Evolutionary conservation across 2,329 filamentous ascomycete genomes (phyloP), one percentile per base, ranked within the genome.

Genomic region (Pseudogymnoascus sp.): DNA sequence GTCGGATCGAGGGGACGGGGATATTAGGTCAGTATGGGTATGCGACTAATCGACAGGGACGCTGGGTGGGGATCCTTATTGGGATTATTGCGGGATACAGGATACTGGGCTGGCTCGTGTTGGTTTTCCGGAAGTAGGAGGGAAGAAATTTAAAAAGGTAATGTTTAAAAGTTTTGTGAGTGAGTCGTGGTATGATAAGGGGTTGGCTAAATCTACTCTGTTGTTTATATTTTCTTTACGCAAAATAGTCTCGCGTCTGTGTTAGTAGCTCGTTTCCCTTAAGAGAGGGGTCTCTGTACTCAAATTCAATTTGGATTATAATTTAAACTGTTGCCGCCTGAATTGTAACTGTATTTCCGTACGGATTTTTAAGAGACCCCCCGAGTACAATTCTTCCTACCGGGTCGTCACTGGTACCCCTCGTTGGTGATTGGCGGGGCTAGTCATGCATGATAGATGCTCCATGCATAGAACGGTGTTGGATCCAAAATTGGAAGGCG

Each of bases 31-130:
- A 81, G 62, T 95, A 91, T 73, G 88, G 86, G 0, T 93, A 91
- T 73, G 76, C 80, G 7, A 82, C 82, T 2, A 87, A 84, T 0
- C 77, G 82, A 64, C 82, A 82, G 28, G 88, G 85, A 2, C 82
- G 84, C 71, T 90, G 90, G 80, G 84, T 91, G 18, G 91, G 90
- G 0, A 93, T 93, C 68, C 81, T 93, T 78, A 72, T 96, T 61
- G 85, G 80, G 2, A 96, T 96, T 67, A 87, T 91, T 68, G 77
- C 83, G 12, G 91, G 84, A 0, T 93, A 93, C 77, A 78, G 90
- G 60, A 53, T 91, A 4, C 79, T 91, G 4, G 87, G 85, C 1
- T 90, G 85, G 85, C 68, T 84, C 61, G 86, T 84, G 23, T 74
- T 91, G 69, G 67, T 67, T 38, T 64, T 73, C 37, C 70, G 72